Base-by-base conservation (phyloP, 2,329 filamentous ascomycete genomes). In the Claviceps citrina region DNA sequence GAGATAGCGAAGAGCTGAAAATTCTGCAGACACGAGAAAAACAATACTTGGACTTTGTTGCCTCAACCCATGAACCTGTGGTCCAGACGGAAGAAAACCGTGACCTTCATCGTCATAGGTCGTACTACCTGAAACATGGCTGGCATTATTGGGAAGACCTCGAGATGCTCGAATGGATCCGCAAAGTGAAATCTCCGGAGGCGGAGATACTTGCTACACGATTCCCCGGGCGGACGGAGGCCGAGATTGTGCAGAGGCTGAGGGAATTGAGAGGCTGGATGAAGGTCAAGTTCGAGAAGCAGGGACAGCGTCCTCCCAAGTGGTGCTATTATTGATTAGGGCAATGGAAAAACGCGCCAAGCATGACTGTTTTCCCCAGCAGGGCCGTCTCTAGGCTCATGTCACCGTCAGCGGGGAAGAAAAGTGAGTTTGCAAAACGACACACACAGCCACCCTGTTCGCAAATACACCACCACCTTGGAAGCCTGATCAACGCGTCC, bases 141-240 rank as follows among this genome's bases (percentile, higher is more conserved):
- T 57, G 54, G 53, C 26, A 45, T 22, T 38, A 44, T 30, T 43
- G 43, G 42, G 54, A 57, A 40, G 54, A 57, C 40, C 46, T 54
- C 1, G 37, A 24, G n/a, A 44, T 57, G 13, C 40, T 56, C 8
- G 42, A 36, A 19, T 32, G 44, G 40, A 50, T 57, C 18, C 48
- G 51, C 15, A 48, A 44, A 16, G 39, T 43, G 1, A 36, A 36
- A 13, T 36, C 44, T 25, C 49, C 46, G 1, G 39, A 49, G 13
- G 36, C 45, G 2, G 18, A 36, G 3, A 40, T 40, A 16, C 33
- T 55, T 25, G 24, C 15, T 6, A 24, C 31, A 18, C 19, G 45
- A 16, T 34, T 54, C n/a, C 46, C 48, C 5, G 19, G 28, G 3
- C 46, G 54, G 18, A 44, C 36, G 15, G 30, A 36, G 16, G 15